These are phyloP conservation scores for Sanguinoderma infundibulare DNA, from an alignment of 1,284 basidiomycete species.

Conservation along the genomic window DNA sequence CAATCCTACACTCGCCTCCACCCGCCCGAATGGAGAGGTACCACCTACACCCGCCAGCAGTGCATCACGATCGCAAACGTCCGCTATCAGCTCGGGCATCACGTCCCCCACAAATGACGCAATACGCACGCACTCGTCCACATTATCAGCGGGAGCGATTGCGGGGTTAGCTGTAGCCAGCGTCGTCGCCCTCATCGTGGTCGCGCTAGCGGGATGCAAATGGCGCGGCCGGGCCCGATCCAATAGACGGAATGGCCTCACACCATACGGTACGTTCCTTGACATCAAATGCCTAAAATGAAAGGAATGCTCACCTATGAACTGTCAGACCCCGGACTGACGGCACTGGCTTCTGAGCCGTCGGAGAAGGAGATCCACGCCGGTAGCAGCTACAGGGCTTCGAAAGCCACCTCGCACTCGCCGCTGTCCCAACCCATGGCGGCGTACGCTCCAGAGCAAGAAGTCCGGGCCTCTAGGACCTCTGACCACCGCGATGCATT, in stretches of 20 bases:
- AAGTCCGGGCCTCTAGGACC: background rate
- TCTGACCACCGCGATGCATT: background rate
- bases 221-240: background rate
- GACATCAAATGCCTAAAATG: background rate
- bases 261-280: background rate
- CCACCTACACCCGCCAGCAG: background rate
- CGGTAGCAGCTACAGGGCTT: background rate
- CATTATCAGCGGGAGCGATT: background rate
- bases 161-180: background rate
- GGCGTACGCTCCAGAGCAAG: background rate
- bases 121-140: background rate
- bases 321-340: background rate
- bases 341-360: background rate
- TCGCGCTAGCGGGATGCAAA: background rate
- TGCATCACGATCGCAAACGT: background rate
- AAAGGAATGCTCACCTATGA: background rate
- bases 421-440: background rate
- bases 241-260: background rate
- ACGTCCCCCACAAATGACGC: background rate
- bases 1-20: background rate
- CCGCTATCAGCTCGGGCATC: background rate
- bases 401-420: background rate
- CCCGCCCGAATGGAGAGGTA: background rate
- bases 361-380: background rate
- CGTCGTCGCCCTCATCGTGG: background rate